Evolutionary conservation across 2,329 filamentous ascomycete genomes (phyloP), one percentile per base, ranked within the genome.

Genomic region (Talaromyces sp.): DNA sequence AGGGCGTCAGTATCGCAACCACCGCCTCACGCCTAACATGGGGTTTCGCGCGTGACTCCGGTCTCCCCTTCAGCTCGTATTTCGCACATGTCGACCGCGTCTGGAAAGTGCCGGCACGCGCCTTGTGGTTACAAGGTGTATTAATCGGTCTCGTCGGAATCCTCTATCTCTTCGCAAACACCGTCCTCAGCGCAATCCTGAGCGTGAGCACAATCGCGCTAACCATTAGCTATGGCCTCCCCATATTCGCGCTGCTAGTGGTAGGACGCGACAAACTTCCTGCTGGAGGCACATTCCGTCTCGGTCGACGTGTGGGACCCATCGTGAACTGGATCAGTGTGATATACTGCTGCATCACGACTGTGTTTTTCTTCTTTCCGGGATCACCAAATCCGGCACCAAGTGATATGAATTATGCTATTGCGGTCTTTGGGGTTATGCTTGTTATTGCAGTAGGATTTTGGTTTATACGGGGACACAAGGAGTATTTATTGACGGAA

Each of bases 11-110:
- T 41, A 83, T 81, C 14, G 82, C 85, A 22, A 82, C 82, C 1
- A 84, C 87, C 0, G 84, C 85, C 0, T 87, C 85, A 0, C 80
- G 85, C 13, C 81, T 86, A 63, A 81, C 84, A 11, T 87, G 83
- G 82, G 83, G 85, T 0, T 87, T 87, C 70, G 77, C 79, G 3
- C 75, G 79, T 27, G 79, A 81, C 63, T 68, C 71, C 37, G 79
- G 79, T 3, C 62, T 81, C 3, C 78, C 78, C 3, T 78, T 77
- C 65, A 78, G 76, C 31, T 60, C 67, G 0, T 77, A 76, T 62
- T 76, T 81, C 31, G 66, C 76, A 7, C 70, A 76, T 45, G 74
- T 83, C 66, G 78, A 86, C 63, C 71, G 74, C 0, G 76, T 73
- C 0, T 86, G 84, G 84, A 81, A 82, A 66, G 82, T 82, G 0